Conservation (phyloP, 345 rosid species). For the Boechera retrofracta region DNA sequence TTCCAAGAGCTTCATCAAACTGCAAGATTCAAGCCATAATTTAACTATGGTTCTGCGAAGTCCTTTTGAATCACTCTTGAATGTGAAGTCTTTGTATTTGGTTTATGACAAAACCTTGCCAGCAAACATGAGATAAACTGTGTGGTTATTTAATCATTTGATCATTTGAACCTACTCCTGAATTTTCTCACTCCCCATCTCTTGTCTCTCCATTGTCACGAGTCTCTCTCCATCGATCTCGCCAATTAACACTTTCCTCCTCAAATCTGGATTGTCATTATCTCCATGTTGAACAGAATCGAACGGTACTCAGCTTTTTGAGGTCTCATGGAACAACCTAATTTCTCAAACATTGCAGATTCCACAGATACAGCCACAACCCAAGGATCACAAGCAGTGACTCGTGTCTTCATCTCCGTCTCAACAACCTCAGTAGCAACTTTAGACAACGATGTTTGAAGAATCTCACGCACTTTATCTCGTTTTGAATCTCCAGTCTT, state of each 20-base stretch:
- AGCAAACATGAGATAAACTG: background rate
- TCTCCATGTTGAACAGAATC: conserved; percentile 38
- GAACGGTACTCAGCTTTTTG: conserved; percentile 27
- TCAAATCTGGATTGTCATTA: conserved; percentile 31
- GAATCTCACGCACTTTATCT: conserved; percentile 41
- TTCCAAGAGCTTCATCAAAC: conserved; percentile 23
- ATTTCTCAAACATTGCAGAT: conserved; percentile 9
- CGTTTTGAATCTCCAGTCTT: conserved; percentile 23
- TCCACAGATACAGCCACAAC: conserved; percentile 20
- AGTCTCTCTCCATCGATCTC: conserved; percentile 28
- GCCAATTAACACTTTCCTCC: conserved; percentile 31
- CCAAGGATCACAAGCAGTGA: conserved; percentile 11
- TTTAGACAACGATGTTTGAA: conserved; percentile 14
- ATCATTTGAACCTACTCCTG: conserved; percentile 23
- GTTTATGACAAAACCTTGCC: background rate
- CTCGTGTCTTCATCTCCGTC: conserved; percentile 29
- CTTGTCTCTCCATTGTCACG: conserved; percentile 32
- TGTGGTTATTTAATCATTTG: background rate
- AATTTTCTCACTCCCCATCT: conserved; percentile 34
- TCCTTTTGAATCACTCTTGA: background rate
- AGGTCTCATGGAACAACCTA: conserved; percentile 22
- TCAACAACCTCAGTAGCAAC: conserved; percentile 18
- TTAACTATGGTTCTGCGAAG: background rate
- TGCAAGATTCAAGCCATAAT: conserved; percentile 4
- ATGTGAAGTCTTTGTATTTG: background rate